phyloP scores from a whole-genome alignment of 371 early-diverging fungal genomes.

The Syncephalastrum monosporum region DNA sequence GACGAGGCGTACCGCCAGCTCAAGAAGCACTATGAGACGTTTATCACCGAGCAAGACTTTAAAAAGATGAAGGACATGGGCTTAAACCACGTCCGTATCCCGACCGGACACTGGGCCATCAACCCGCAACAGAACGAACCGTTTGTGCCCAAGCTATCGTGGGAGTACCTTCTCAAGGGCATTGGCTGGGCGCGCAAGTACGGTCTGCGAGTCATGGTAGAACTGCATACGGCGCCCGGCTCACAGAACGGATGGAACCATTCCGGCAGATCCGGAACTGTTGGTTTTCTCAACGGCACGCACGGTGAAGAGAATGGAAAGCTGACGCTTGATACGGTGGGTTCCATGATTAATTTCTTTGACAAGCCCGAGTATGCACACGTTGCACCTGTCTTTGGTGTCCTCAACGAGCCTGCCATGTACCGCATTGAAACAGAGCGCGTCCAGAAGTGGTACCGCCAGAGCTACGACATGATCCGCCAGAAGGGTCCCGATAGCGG shows the following conservation, averaged over 20 bases:
- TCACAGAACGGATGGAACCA: constrained; percentile 82
- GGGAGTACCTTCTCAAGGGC: constrained; percentile 57
- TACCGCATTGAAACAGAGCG: constrained; percentile 12
- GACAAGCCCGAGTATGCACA: constrained; percentile 48
- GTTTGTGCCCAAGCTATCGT: constrained; percentile 55
- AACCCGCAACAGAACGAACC: constrained; percentile 42
- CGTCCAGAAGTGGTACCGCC: constrained; percentile 34
- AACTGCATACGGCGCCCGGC: constrained; percentile 76
- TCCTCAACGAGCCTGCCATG: constrained; percentile 51
- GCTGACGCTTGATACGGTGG: constrained; percentile 30
- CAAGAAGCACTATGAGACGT: constrained; percentile 60
- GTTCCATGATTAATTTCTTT: constrained; percentile 38
- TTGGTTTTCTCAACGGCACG: constrained; percentile 52
- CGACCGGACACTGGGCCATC: constrained; percentile 77
- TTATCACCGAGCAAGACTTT: constrained; percentile 73
- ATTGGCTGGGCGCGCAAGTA: constrained; percentile 71
- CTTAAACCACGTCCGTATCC: constrained; percentile 75
- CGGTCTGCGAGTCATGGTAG: constrained; percentile 70
- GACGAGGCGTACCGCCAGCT: constrained; percentile 52
- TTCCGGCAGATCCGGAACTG: constrained; percentile 50
- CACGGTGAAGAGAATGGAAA: constrained; percentile 33
- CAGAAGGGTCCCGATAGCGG: constrained; percentile 30
- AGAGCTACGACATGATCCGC: constrained; percentile 33
- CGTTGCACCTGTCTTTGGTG: constrained; percentile 55
- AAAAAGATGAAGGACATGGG: constrained; percentile 60